phyloP scores from a whole-genome alignment of 768 basidiomycete genomes.

The Amanita pallidorosea region DNA sequence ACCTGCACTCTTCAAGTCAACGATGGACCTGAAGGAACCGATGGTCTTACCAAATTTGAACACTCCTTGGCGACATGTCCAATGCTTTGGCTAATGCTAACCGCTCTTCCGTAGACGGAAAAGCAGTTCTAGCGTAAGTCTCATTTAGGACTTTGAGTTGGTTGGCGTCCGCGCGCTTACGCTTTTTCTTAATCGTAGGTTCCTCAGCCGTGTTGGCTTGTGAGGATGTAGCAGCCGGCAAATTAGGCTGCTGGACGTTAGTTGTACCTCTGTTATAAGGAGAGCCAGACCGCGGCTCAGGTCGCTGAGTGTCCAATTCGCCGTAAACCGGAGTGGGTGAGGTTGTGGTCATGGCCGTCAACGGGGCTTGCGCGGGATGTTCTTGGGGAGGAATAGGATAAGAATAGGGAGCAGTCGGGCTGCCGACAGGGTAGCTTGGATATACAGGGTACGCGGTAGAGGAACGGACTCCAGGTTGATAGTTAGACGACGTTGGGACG shows the following conservation, averaged over 20 bases:
- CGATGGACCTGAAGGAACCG: constrained; percentile 8
- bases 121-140: constrained; percentile 71
- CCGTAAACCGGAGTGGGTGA: constrained; percentile 20
- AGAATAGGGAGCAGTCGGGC: constrained; percentile 25
- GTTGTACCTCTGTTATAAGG: constrained; percentile 32
- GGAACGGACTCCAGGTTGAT: constrained; percentile 36
- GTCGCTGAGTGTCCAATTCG: constrained; percentile 17
- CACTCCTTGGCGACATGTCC: constrained; percentile 77
- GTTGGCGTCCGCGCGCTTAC: constrained; percentile 73
- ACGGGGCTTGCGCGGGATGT: constrained; percentile 9
- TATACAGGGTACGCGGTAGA: constrained; percentile 48
- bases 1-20: constrained; percentile 34
- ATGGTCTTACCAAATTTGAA: constrained; percentile 68
- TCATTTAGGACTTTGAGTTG: constrained; percentile 77
- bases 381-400: constrained; percentile 28
- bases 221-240: constrained; percentile 39
- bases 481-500: constrained; percentile 11
- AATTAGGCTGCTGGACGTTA: constrained; percentile 35
- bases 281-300: constrained; percentile 31
- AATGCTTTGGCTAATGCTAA: constrained; percentile 61
- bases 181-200: constrained; percentile 78
- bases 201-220: constrained; percentile 39
- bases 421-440: constrained; percentile 30
- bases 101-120: constrained; percentile 85
- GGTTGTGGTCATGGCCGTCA: constrained; percentile 18